phyloP scores from a whole-genome alignment of 164 flowering plant genomes.

The Liriodendron chinense region DNA sequence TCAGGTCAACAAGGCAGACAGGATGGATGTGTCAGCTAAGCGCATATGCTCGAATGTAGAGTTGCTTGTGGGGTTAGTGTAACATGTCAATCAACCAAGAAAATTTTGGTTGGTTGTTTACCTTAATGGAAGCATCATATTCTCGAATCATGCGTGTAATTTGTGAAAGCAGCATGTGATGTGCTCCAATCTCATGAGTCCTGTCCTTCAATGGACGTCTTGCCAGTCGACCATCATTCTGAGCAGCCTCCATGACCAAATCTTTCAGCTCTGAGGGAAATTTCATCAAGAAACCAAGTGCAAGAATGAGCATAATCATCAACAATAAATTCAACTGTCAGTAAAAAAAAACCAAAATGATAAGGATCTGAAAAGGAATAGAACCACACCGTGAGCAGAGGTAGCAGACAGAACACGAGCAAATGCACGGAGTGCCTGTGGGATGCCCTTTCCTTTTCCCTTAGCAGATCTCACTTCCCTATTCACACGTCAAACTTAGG shows the following conservation, averaged over 20 bases:
- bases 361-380: background rate
- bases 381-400: slow-evolving; percentile 47
- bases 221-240: slow-evolving; percentile 80
- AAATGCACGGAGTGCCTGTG: slow-evolving; percentile 85
- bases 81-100: background rate
- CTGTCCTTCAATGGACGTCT: slow-evolving; percentile 51
- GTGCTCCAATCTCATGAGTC: slow-evolving; percentile 59
- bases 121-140: slow-evolving; percentile 50
- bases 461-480: slow-evolving; percentile 68
- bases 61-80: background rate
- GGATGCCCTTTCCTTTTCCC: slow-evolving; percentile 82
- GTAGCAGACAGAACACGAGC: slow-evolving; percentile 60
- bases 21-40: background rate
- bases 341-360: background rate
- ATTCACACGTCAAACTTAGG: slow-evolving; percentile 1
- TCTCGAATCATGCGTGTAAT: slow-evolving; percentile 41
- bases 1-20: too few species aligned
- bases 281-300: background rate
- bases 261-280: slow-evolving; percentile 49
- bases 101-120: slow-evolving; percentile 11
- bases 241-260: slow-evolving; percentile 56
- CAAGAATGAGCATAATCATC: background rate
- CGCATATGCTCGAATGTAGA: background rate
- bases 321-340: background rate
- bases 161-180: slow-evolving; percentile 43